Conservation (phyloP, 225 moss, liverwort and hornwort species). For the Physcomitrellopsis africana region DNA sequence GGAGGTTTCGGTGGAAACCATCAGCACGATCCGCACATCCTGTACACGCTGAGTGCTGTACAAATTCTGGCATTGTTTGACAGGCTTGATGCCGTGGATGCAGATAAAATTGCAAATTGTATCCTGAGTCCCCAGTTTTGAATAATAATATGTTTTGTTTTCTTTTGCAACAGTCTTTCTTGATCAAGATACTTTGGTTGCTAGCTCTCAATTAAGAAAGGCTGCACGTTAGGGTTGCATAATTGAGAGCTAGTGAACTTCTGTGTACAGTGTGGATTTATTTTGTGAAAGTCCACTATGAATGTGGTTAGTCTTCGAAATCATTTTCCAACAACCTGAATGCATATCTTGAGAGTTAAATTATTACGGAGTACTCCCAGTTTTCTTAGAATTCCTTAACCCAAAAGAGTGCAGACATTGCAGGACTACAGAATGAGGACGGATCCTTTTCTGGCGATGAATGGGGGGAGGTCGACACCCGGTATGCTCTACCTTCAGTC, state of each 20-base stretch:
- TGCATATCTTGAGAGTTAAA: background rate
- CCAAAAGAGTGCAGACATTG: conserved; percentile 47
- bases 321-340: background rate
- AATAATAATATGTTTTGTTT: background rate
- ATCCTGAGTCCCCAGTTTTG: conserved; percentile 40
- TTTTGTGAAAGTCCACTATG: background rate
- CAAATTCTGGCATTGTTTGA: conserved; percentile 60
- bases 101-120: conserved; percentile 72
- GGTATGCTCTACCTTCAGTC: conserved; percentile 62
- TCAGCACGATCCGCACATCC: conserved; percentile 81
- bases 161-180: background rate
- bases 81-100: conserved; percentile 62
- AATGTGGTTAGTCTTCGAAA: background rate
- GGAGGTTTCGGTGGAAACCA: conserved; percentile 88
- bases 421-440: conserved; percentile 74
- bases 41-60: conserved; percentile 79
- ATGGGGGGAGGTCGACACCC: conserved; percentile 90
- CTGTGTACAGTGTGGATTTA: background rate
- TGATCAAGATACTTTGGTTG: background rate
- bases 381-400: conserved; percentile 15
- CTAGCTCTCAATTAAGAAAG: no score
- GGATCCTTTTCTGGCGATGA: conserved; percentile 88
- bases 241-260: no score
- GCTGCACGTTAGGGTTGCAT: no score
- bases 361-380: background rate